Evolutionary conservation across 176 grass and related monocot species (phyloP).

Genomic region (Lolium multiflorum): DNA sequence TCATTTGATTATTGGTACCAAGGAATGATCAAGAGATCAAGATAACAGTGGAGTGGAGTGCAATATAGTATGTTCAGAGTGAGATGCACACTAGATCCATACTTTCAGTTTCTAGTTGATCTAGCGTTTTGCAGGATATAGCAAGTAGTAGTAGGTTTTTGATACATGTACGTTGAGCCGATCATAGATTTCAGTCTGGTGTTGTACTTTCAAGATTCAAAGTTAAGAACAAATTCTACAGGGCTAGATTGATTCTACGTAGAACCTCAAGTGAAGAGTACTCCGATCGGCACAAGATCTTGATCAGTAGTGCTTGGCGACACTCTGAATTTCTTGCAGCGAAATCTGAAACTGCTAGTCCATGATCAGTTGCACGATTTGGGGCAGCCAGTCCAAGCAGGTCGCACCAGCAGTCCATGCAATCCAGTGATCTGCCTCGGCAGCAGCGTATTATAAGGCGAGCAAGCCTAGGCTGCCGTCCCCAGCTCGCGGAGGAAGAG

Average conservation of each 20-base stretch:
- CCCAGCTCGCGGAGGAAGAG: constrained; percentile 26
- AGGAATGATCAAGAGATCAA: constrained; percentile 59
- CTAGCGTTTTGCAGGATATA: constrained; percentile 33
- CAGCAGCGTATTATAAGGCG: not conserved
- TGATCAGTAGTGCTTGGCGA: not conserved
- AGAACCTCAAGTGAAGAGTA: not conserved
- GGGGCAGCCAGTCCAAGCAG: constrained; percentile 34
- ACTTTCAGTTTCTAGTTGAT: constrained; percentile 31
- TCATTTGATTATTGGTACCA: constrained; percentile 65
- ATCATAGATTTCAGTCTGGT: not conserved
- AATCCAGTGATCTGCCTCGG: constrained; percentile 56
- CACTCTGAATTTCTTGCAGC: not conserved
- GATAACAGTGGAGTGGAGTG: constrained; percentile 6
- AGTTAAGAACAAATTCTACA: not conserved
- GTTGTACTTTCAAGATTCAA: not conserved
- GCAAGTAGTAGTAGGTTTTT: not conserved
- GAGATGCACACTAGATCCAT: constrained; percentile 45
- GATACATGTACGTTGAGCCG: not conserved
- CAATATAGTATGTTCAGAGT: constrained; percentile 43
- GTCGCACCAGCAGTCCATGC: constrained; percentile 35
- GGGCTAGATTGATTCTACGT: not conserved
- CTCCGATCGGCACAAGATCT: not conserved
- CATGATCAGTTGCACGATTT: constrained; percentile 21
- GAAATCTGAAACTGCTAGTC: not conserved
- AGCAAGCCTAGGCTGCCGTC: constrained; percentile 43